Conservation (phyloP, 2,329 filamentous ascomycete species). For the Pseudogymnoascus sp. region DNA sequence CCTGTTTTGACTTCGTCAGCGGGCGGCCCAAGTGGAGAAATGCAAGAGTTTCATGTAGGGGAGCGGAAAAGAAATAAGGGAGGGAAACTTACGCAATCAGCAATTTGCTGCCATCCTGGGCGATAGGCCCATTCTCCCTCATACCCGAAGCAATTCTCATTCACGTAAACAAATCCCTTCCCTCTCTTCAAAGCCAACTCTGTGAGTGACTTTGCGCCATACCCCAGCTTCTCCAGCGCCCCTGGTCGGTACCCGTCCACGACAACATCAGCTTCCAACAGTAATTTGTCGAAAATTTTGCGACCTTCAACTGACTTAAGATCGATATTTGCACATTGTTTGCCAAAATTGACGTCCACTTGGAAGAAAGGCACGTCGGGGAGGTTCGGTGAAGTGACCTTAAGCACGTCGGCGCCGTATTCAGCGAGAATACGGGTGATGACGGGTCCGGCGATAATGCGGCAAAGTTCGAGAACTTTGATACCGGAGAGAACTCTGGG, state of each 20-base stretch:
- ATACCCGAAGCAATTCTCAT: constrained; percentile 64
- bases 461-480: constrained; percentile 67
- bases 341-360: constrained; percentile 65
- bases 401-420: constrained; percentile 67
- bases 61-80: too few relatives aligned
- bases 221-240: constrained; percentile 56
- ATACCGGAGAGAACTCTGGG: constrained; percentile 38
- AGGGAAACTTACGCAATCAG: constrained; percentile 41
- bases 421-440: constrained; percentile 66
- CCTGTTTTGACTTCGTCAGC: too few relatives aligned
- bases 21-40: too few relatives aligned
- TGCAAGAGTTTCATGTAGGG: too few relatives aligned
- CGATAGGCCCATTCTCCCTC: constrained; percentile 53
- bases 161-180: constrained; percentile 54
- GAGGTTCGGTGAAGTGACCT: constrained; percentile 61
- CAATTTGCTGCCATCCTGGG: constrained; percentile 64
- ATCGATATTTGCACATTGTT: constrained; percentile 49
- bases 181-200: constrained; percentile 46
- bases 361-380: constrained; percentile 67
- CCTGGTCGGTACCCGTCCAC: constrained; percentile 65
- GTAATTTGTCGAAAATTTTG: constrained; percentile 32
- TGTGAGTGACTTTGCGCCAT: constrained; percentile 47
- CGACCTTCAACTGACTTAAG: constrained; percentile 44
- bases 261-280: constrained; percentile 57
- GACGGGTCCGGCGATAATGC: constrained; percentile 69